These are phyloP conservation scores for Emericellopsis atlantica DNA, from an alignment of 2,329 filamentous ascomycete genomes.

Conservation along the genomic window DNA sequence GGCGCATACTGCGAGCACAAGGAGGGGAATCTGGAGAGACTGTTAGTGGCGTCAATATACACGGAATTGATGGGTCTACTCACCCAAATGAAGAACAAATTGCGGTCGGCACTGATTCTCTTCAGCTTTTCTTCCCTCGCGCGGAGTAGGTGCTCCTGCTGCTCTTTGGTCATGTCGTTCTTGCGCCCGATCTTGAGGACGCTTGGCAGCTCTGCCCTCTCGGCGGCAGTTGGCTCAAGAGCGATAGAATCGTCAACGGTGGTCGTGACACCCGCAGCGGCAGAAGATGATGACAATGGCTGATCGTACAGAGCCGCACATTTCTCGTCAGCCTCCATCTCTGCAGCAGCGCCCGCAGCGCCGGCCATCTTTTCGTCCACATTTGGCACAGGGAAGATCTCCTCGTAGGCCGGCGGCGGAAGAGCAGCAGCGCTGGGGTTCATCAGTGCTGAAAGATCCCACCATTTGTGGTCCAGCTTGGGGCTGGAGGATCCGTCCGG, in stretches of 20 bases:
- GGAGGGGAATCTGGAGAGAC: conserved; percentile 32
- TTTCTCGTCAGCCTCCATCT: conserved; percentile 46
- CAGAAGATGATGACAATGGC: too few relatives aligned
- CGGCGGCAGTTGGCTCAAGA: conserved; percentile 15
- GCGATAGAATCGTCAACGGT: too few relatives aligned
- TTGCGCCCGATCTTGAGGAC: conserved; percentile 50
- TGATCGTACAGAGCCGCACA: conserved; percentile 38
- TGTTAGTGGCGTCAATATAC: conserved; percentile 10
- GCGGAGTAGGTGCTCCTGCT: conserved; percentile 49
- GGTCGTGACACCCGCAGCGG: too few relatives aligned
- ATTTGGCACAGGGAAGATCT: conserved; percentile 53
- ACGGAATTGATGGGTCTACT: conserved; percentile 10
- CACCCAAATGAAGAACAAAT: conserved; percentile 60
- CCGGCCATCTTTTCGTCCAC: conserved; percentile 44
- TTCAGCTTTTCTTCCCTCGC: conserved; percentile 51
- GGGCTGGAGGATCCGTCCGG: conserved; percentile 20
- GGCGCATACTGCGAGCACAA: conserved; percentile 32
- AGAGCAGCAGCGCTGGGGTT: conserved; percentile 25
- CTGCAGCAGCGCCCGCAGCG: conserved; percentile 43
- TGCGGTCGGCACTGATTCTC: conserved; percentile 48
- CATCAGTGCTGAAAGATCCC: conserved; percentile 49
- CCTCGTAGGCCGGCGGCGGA: conserved; percentile 65
- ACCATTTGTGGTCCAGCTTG: conserved; percentile 48
- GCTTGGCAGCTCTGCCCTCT: conserved; percentile 22
- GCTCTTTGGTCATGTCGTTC: conserved; percentile 50